Evolutionary conservation across 192 early-diverging fungal genomes (phyloP).

Genomic region (Coemansia sp.): DNA sequence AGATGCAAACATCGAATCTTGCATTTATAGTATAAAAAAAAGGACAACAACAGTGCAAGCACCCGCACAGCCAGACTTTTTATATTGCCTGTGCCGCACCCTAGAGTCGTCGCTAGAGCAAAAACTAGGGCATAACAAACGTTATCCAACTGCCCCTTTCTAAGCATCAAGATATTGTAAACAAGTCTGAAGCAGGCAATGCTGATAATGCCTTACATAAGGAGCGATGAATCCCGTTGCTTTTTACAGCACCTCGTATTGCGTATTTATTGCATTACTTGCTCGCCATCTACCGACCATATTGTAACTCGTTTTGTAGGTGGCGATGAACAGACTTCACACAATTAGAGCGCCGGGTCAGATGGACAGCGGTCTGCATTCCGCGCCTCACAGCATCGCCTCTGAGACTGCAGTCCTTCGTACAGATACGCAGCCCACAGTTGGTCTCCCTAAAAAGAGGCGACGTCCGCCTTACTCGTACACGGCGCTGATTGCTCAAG

Average conservation of each 20-base stretch:
- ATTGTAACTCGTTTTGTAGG: no score
- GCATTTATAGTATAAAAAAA: background rate
- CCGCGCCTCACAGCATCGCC: background rate
- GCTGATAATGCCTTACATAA: background rate
- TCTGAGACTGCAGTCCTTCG: background rate
- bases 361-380: background rate
- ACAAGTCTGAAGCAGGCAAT: background rate
- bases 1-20: background rate
- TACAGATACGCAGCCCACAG: background rate
- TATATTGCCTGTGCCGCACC: conserved; percentile 12
- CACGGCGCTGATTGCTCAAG: conserved; percentile 80
- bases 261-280: no score
- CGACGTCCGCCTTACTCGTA: conserved; percentile 81
- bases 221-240: no score
- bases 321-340: background rate
- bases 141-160: conserved; percentile 7
- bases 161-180: background rate
- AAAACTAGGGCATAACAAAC: conserved; percentile 4
- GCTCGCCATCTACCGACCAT: no score
- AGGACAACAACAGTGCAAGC: background rate
- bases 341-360: background rate
- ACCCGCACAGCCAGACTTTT: background rate
- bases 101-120: conserved; percentile 31
- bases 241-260: background rate
- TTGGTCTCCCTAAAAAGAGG: conserved; percentile 26